Evolutionary conservation across 306 rosid species (phyloP).

Genomic region (Pachyrhizus erosus): DNA sequence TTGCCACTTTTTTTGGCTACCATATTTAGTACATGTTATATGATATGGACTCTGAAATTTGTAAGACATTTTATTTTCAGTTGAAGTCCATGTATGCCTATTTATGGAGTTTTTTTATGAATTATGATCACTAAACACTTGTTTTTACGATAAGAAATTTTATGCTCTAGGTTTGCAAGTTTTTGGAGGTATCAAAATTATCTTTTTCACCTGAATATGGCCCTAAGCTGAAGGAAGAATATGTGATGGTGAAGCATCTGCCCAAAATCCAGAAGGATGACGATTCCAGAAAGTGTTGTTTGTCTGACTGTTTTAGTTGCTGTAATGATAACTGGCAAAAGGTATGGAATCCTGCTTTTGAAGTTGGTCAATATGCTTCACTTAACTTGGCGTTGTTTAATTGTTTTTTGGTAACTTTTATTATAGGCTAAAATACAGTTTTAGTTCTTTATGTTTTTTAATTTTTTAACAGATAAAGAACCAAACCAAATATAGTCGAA

Average conservation of each 20-base stretch:
- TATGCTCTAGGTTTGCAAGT: constrained; percentile 87
- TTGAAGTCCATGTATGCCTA: constrained; percentile 17
- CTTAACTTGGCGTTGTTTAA: constrained; percentile 5
- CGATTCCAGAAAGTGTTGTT: constrained; percentile 77
- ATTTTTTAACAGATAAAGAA: no score
- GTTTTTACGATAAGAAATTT: constrained; percentile 40
- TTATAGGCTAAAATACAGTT: no score
- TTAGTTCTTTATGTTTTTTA: no score
- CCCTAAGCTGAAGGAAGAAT: constrained; percentile 94
- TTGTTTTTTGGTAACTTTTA: neutral
- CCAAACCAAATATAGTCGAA: no score
- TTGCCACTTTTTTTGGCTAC: constrained; percentile 8
- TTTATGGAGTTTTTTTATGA: no score
- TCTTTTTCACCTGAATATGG: constrained; percentile 98
- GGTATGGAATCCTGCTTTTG: constrained; percentile 56
- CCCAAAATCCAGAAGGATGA: constrained; percentile 72
- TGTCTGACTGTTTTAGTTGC: constrained; percentile 74
- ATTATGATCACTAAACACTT: constrained; percentile 23
- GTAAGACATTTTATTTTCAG: constrained; percentile 22
- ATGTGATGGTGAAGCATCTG: constrained; percentile 94
- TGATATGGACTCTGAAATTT: constrained; percentile 32
- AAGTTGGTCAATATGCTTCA: constrained; percentile 17
- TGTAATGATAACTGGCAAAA: constrained; percentile 99
- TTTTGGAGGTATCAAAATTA: constrained; percentile 92
- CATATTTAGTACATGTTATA: constrained; percentile 11